Conservation (phyloP, 257 asterid genomes). For the Oldenlandia corymbosa region DNA sequence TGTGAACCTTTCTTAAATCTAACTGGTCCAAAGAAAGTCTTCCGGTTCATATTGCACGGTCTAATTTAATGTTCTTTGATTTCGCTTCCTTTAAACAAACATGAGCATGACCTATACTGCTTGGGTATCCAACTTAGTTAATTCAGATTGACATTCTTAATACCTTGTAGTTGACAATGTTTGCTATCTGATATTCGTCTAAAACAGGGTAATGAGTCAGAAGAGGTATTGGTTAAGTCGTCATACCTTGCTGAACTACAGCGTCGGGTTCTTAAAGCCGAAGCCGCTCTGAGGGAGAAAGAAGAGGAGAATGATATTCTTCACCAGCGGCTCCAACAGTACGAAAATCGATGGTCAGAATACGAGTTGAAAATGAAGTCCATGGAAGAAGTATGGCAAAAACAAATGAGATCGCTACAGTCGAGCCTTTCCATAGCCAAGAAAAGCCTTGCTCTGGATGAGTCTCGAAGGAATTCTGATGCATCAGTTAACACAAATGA, state of each 20-base stretch:
- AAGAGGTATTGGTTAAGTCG: slow-evolving; percentile 81
- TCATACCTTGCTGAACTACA: slow-evolving; percentile 94
- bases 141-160: no score
- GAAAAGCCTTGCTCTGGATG: slow-evolving; percentile 76
- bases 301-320: slow-evolving; percentile 90
- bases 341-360: slow-evolving; percentile 94
- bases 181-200: neutral
- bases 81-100: neutral
- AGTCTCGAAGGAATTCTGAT: slow-evolving; percentile 61
- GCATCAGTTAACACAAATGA: slow-evolving; percentile 63
- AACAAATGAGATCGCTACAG: slow-evolving; percentile 94
- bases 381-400: slow-evolving; percentile 99
- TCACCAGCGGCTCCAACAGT: slow-evolving; percentile 81
- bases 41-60: neutral
- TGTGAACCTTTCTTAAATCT: neutral
- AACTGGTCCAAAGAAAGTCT: neutral
- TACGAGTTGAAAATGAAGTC: slow-evolving; percentile 93
- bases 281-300: slow-evolving; percentile 73
- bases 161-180: neutral
- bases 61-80: neutral
- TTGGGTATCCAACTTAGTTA: no score
- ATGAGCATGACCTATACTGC: neutral
- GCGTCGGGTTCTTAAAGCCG: slow-evolving; percentile 84
- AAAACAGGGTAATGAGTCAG: slow-evolving; percentile 64
- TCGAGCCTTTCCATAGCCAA: slow-evolving; percentile 91